Base-by-base conservation (phyloP, 1,284 basidiomycete genomes). In the Pseudozyma pruni region DNA sequence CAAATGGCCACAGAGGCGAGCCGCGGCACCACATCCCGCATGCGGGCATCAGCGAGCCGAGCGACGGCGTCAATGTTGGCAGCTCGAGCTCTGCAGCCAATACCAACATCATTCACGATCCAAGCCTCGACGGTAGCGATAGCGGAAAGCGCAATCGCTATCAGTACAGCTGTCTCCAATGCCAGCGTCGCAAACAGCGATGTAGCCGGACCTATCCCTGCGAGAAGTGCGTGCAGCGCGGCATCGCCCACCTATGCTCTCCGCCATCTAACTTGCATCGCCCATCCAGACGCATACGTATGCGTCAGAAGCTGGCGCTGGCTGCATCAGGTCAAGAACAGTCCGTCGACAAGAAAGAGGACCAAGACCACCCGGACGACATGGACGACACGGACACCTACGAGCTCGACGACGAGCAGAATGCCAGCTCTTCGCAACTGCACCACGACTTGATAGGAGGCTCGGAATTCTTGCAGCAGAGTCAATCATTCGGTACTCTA, bases 141-240 rank as follows among this genome's bases (percentile, higher is more conserved):
- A 42, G 54, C 51, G 53, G 47, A 5, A 68, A 68, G 35, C 53
- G 64, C n/a, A 68, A 68, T 34, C 64, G 64, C 25, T 68, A 68
- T 20, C 64, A 68, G 43, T 68, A 68, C 54, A 61, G 58, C 50
- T 68, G 64, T 35, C 50, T 62, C 3, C 54, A 68, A 47, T 68
- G 64, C n/a, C 64, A 68, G 38, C 48, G 58, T 10, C 64, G 64
- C 38, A 68, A 68, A 31, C 64, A 68, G 46, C 53, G 54, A 40
- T 68, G 64, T 33, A 68, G 64, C 32, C 53, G 64, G 11, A 68
- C 58, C 25, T 61, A 57, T 17, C 64, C 64, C 23, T 68, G 64
- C 39, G 64, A 68, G 32, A 68, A 68, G 47, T 68, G 64, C 32
- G 35, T 57, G 38, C 64, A 68, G 41, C 56, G 64, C 23, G 64